Evolutionary conservation across 1,284 basidiomycete species (phyloP).

Genomic region (Irpex lacteus): DNA sequence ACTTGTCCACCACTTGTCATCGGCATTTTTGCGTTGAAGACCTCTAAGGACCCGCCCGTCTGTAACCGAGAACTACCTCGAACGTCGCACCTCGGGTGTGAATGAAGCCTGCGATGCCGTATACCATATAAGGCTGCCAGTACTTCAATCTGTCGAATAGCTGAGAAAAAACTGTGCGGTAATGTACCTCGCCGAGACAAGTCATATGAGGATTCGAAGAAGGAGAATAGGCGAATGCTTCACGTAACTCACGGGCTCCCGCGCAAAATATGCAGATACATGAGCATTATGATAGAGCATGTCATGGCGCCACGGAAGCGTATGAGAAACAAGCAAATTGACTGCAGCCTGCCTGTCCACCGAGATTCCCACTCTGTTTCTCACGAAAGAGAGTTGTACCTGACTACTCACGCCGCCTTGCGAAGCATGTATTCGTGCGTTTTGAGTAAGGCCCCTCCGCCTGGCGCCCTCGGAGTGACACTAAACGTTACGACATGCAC

Average conservation of each 20-base stretch:
- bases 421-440: conserved; percentile 17
- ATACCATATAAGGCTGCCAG: conserved; percentile 7
- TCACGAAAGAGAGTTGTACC: conserved; percentile 27
- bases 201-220: conserved; percentile 12
- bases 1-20: not conserved
- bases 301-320: not conserved
- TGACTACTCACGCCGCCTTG: conserved; percentile 13
- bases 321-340: conserved; percentile 1
- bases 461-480: conserved; percentile 16
- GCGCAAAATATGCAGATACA: conserved; percentile 2
- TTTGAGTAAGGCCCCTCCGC: conserved; percentile 16
- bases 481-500: conserved; percentile 20
- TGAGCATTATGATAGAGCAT: conserved; percentile 4
- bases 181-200: conserved; percentile 12
- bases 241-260: conserved; percentile 15
- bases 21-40: not conserved
- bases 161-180: conserved; percentile 14
- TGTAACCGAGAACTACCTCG: conserved; percentile 2
- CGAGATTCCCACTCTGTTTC: conserved; percentile 9
- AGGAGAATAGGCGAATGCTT: conserved; percentile 4
- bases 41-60: not conserved
- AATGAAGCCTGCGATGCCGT: conserved; percentile 10
- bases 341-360: conserved; percentile 1
- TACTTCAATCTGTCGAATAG: conserved; percentile 1
- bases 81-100: conserved; percentile 12